phyloP scores from a whole-genome alignment of 2,329 filamentous ascomycete species.

The Aspergillus sp. region DNA sequence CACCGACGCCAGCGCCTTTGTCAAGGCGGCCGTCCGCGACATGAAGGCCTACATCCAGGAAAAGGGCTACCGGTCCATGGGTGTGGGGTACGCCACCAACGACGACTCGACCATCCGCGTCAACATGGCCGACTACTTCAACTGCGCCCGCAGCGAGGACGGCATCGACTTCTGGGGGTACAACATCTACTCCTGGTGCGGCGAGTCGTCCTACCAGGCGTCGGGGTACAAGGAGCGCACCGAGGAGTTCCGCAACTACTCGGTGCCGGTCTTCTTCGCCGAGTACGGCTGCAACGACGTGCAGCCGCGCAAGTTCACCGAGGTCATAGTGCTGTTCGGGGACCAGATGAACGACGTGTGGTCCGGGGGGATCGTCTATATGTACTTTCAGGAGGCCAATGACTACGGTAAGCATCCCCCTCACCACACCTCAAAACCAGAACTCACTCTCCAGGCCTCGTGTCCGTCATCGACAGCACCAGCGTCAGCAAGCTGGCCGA shows the following conservation, averaged over 20 bases:
- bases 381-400: slow-evolving; percentile 90
- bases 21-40: slow-evolving; percentile 95
- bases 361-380: slow-evolving; percentile 96
- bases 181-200: slow-evolving; percentile 99
- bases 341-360: slow-evolving; percentile 78
- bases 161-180: slow-evolving; percentile 97
- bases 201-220: slow-evolving; percentile 68
- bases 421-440: not conserved
- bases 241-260: slow-evolving; percentile 81
- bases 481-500: slow-evolving; percentile 67
- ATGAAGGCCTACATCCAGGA: slow-evolving; percentile 86
- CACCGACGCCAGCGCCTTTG: slow-evolving; percentile 83
- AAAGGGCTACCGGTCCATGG: slow-evolving; percentile 72
- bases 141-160: slow-evolving; percentile 67
- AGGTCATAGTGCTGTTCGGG: slow-evolving; percentile 77
- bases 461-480: slow-evolving; percentile 63
- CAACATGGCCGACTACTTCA: slow-evolving; percentile 86
- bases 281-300: slow-evolving; percentile 91
- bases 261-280: slow-evolving; percentile 93
- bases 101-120: slow-evolving; percentile 80
- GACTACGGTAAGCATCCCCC: slow-evolving; percentile 64
- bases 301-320: slow-evolving; percentile 73
- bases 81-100: slow-evolving; percentile 93
- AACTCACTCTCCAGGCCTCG: slow-evolving; percentile 22
- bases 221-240: slow-evolving; percentile 82